These are phyloP conservation scores for Cryptosporidium ryanae DNA, from an alignment of 169 alveolate species.

Conservation along the genomic window DNA sequence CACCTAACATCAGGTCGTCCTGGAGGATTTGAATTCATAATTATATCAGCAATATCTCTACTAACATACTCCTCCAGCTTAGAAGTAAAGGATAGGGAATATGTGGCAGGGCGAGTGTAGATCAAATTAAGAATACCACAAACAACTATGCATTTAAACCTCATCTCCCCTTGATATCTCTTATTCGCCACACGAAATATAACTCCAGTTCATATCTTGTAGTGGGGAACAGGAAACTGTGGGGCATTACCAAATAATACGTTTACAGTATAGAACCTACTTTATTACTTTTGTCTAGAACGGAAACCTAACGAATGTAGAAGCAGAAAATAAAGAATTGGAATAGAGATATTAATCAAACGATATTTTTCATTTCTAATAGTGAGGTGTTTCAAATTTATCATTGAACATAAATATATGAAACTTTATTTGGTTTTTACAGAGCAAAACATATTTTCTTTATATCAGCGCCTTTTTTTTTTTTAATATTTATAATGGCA, in stretches of 20 bases:
- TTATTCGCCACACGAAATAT: too few species aligned
- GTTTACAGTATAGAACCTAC: neutral
- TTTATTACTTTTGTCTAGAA: neutral
- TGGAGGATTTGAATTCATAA: neutral
- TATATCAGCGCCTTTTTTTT: too few species aligned
- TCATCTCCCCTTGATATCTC: neutral
- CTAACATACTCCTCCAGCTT: neutral
- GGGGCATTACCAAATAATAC: neutral
- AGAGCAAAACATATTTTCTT: too few species aligned
- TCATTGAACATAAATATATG: too few species aligned
- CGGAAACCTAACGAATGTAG: too few species aligned
- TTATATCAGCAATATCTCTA: neutral
- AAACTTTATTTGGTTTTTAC: too few species aligned
- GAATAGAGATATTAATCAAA: too few species aligned
- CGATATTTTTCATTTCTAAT: too few species aligned
- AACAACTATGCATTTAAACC: slow-evolving; percentile 23
- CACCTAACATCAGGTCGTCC: neutral
- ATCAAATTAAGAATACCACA: slow-evolving; percentile 48
- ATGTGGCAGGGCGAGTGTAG: neutral
- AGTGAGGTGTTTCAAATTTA: too few species aligned
- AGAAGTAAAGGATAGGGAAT: neutral
- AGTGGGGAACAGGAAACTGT: neutral
- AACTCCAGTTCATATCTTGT: too few species aligned
- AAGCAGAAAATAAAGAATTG: too few species aligned
- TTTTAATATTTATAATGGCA: too few species aligned